Conservation (phyloP, 2,329 filamentous ascomycete genomes). For the Lecanicillium sp. region DNA sequence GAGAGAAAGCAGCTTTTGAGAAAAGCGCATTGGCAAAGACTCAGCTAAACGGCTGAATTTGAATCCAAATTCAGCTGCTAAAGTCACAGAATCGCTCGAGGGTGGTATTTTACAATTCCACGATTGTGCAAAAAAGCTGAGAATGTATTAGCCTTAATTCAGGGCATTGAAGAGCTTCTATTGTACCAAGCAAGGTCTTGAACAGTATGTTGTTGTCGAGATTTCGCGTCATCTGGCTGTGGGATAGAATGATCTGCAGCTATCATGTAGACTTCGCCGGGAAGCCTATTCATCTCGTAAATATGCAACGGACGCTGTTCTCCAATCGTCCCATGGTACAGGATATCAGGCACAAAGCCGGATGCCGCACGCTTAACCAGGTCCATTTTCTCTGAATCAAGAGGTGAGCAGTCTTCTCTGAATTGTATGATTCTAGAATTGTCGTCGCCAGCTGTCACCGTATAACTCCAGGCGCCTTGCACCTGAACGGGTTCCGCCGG, state of each 20-base stretch:
- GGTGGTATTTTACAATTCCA: constrained; percentile 12
- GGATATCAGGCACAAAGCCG: constrained; percentile 11
- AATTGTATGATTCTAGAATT: constrained; percentile 17
- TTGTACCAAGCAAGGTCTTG: constrained; percentile 10
- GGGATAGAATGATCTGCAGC: constrained; percentile 7
- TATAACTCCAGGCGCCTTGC: constrained; percentile 19
- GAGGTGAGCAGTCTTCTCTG: constrained; percentile 5
- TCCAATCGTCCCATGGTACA: constrained; percentile 16
- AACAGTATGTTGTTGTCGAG: constrained; percentile 11
- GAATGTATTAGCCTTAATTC: neutral
- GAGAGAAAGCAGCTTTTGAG: constrained; percentile 4
- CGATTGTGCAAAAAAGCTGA: constrained; percentile 17
- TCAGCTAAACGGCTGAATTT: constrained; percentile 10
- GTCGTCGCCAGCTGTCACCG: constrained; percentile 11
- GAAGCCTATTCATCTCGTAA: constrained; percentile 17
- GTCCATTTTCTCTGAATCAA: constrained; percentile 11
- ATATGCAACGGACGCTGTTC: constrained; percentile 10
- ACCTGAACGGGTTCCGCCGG: constrained; percentile 16
- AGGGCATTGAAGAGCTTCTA: neutral
- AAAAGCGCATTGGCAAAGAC: constrained; percentile 14
- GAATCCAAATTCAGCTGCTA: constrained; percentile 11
- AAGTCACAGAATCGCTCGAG: neutral
- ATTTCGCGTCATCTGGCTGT: constrained; percentile 5
- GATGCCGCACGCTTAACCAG: constrained; percentile 6
- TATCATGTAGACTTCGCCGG: constrained; percentile 14